phyloP scores from a whole-genome alignment of 2,329 filamentous ascomycete genomes.

The Apiospora arundinis region DNA sequence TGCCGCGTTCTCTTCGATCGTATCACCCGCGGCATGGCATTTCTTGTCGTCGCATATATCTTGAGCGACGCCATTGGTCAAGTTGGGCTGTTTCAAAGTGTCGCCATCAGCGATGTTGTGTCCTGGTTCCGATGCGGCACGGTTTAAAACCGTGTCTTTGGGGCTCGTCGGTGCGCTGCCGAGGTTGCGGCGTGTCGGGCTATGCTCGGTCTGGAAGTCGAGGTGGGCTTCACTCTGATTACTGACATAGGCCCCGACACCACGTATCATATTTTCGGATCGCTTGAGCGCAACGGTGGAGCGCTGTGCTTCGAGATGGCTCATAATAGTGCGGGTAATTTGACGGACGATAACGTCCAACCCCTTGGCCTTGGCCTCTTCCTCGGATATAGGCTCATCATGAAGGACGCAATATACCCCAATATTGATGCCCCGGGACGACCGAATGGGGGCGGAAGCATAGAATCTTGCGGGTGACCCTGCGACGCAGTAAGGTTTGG shows the following conservation, averaged over 20 bases:
- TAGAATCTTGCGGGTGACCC: slow-evolving; percentile 26
- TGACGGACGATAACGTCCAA: not conserved
- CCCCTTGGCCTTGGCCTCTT: not conserved
- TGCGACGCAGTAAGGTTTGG: not conserved
- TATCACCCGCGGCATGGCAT: no score
- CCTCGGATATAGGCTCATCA: slow-evolving; percentile 17
- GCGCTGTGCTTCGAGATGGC: not conserved
- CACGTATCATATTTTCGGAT: not conserved
- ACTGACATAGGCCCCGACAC: not conserved
- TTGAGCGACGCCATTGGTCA: no score
- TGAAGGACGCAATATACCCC: slow-evolving; percentile 26
- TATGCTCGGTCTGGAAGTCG: not conserved
- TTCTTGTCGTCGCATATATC: not conserved
- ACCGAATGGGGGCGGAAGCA: slow-evolving; percentile 26
- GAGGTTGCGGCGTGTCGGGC: no score
- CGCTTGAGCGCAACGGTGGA: not conserved
- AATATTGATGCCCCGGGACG: slow-evolving; percentile 25
- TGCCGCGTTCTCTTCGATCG: no score
- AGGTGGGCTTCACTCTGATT: not conserved
- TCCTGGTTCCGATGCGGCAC: no score
- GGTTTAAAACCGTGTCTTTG: no score
- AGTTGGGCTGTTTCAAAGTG: no score
- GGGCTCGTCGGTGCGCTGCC: not conserved
- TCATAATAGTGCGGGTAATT: slow-evolving; percentile 16
- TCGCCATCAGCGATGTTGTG: no score